Evolutionary conservation across 129 eudicot species (phyloP), one percentile per base, ranked within the genome.

Genomic region (Daucus carota): DNA sequence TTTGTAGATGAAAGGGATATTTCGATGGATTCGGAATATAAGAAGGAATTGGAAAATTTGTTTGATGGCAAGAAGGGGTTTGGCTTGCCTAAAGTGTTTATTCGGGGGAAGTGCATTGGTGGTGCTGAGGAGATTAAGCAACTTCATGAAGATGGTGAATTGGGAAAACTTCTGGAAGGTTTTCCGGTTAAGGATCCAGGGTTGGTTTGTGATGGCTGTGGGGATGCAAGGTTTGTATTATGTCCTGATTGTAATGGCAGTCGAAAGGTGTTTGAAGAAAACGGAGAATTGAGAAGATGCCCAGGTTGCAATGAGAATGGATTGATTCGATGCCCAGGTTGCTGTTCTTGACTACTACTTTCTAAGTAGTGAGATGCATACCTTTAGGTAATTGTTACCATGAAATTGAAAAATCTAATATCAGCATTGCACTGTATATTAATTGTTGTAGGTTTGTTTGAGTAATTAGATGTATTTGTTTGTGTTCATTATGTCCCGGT

Each of bases 271-370:
- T 94, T 86, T 75, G 89, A 85, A 77, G 92, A 83, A 32, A 92
- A 91, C 78, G 92, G 96, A 83, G 70, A 74, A 20, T 54, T 86
- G 80, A 83, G 81, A 75, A 84, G 90, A 80, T 94, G 98, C 73
- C 82, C 86, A 0, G 71, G 76, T 73, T 94, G 98, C 85, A 94
- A 94, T 69, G 97, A 94, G 85, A 94, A 94, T 78, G 98, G 98
- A 36, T 77, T 94, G 86, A 78, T 94, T 80, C 83, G 96, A 70
- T 94, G 98, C 77, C 86, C 86, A 0, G 42, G 79, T 72, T 94
- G 98, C 80, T 91, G 93, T 80, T 73, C 88, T 45, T 94, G 90
- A 91, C 77, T 80, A 74, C 28, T 77, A 34, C 3, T 12, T 32
- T 63, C 31, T 33, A 41, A 31, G 14, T 46, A 7, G 46, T 76